phyloP scores from a whole-genome alignment of 2,329 filamentous ascomycete genomes.

The Cadophora gregata region DNA sequence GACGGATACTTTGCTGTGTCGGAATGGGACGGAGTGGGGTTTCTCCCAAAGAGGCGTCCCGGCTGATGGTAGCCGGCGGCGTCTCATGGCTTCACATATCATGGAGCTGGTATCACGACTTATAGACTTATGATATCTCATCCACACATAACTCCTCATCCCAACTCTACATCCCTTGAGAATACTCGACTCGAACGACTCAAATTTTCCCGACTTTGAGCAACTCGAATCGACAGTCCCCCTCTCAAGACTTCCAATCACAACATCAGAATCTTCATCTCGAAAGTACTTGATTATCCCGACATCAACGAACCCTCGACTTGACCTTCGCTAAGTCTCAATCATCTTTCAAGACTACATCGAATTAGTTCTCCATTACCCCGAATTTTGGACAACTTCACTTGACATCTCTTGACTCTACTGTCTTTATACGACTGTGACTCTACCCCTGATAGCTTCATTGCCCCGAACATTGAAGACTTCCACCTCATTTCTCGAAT shows the following conservation, averaged over 20 bases:
- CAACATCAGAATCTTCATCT: background rate
- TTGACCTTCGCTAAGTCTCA: background rate
- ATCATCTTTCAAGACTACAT: background rate
- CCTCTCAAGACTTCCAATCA: background rate
- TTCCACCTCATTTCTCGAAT: background rate
- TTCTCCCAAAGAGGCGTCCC: conserved; percentile 7
- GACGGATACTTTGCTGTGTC: conserved; percentile 24
- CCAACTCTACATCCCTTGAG: conserved; percentile 15
- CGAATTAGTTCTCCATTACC: conserved; percentile 1
- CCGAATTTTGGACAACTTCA: conserved; percentile 11
- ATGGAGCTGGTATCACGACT: conserved; percentile 22
- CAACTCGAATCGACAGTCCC: conserved; percentile 21
- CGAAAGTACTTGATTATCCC: conserved; percentile 18
- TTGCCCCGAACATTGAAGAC: conserved; percentile 13
- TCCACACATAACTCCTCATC: conserved; percentile 3
- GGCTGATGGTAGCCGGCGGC: conserved; percentile 21
- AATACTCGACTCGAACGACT: conserved; percentile 22
- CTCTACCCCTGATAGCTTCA: background rate
- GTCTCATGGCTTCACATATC: conserved; percentile 20
- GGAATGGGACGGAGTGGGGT: conserved; percentile 20
- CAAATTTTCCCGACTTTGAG: conserved; percentile 28
- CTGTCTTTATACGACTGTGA: conserved; percentile 1
- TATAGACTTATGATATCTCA: conserved; percentile 19
- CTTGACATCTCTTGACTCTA: conserved; percentile 19
- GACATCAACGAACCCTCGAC: conserved; percentile 17